Evolutionary conservation across 2,329 filamentous ascomycete species (phyloP).

Genomic region (Ceratocystis cubensis): DNA sequence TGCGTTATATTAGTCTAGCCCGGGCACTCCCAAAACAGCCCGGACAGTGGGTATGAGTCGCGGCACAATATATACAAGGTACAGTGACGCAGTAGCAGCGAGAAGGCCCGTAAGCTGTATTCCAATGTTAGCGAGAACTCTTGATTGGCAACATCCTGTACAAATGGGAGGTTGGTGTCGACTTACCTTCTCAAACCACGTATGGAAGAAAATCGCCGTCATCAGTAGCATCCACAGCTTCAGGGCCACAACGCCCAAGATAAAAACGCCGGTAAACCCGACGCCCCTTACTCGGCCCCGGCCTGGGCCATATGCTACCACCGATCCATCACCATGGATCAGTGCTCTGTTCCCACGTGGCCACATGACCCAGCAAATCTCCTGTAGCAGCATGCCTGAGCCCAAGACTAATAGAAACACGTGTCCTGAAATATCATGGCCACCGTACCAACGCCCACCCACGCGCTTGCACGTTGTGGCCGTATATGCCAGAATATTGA

Average conservation of each 20-base stretch:
- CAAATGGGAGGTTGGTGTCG: not conserved
- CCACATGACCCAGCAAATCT: constrained; percentile 51
- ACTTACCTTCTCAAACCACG: constrained; percentile 88
- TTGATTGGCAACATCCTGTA: not conserved
- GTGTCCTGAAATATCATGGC: constrained; percentile 91
- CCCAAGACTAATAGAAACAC: constrained; percentile 84
- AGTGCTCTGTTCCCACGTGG: constrained; percentile 52
- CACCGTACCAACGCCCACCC: constrained; percentile 79
- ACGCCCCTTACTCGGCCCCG: constrained; percentile 31
- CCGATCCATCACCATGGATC: constrained; percentile 52
- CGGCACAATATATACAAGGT: constrained; percentile 40
- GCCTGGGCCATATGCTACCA: constrained; percentile 38
- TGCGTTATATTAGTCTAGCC: constrained; percentile 31
- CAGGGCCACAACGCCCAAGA: constrained; percentile 51
- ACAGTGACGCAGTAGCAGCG: constrained; percentile 36
- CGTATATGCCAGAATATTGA: constrained; percentile 41
- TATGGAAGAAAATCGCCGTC: constrained; percentile 98
- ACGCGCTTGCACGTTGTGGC: constrained; percentile 69
- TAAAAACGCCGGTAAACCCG: constrained; percentile 40
- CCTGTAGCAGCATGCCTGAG: constrained; percentile 68
- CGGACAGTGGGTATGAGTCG: constrained; percentile 38
- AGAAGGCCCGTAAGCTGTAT: constrained; percentile 41
- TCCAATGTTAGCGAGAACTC: constrained; percentile 22
- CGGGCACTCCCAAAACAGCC: constrained; percentile 38
- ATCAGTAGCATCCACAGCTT: constrained; percentile 95